Percentiles rank a stretch among this genome's conserved stretches.
Conservation (phyloP, 441 rosid species). For the Euphorbia celastroides region DNA sequence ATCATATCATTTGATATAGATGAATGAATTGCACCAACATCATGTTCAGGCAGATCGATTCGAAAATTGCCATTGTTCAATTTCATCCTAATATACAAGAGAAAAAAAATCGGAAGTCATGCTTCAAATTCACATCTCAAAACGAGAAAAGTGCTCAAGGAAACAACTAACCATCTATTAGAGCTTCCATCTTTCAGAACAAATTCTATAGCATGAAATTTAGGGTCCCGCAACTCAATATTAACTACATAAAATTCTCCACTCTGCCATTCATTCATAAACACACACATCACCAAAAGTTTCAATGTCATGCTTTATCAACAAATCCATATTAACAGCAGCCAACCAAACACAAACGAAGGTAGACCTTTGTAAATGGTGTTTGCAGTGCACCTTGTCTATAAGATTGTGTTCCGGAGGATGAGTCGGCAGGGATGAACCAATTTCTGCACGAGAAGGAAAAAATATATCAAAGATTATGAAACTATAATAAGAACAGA, state of each 20-base stretch:
- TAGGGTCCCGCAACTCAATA: constrained; percentile 53
- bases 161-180: constrained; percentile 45
- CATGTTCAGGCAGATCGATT: constrained; percentile 51
- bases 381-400: constrained; percentile 59
- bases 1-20: constrained; percentile 42
- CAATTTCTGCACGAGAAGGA: constrained; percentile 34
- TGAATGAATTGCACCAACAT: constrained; percentile 24
- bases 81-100: constrained; percentile 37
- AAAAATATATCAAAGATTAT: neutral
- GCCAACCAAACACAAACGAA: constrained; percentile 9
- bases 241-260: constrained; percentile 41
- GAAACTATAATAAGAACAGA: neutral
- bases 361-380: constrained; percentile 42
- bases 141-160: constrained; percentile 4
- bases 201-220: constrained; percentile 49
- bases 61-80: constrained; percentile 56
- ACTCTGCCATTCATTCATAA: constrained; percentile 29
- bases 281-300: neutral
- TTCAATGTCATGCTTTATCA: neutral
- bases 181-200: constrained; percentile 55
- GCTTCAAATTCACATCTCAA: constrained; percentile 7
- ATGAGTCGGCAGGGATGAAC: constrained; percentile 46
- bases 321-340: constrained; percentile 2
- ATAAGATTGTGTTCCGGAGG: constrained; percentile 26
- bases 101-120: constrained; percentile 2